phyloP scores from a whole-genome alignment of 2,329 filamentous ascomycete species.

The Colletotrichum melonis region DNA sequence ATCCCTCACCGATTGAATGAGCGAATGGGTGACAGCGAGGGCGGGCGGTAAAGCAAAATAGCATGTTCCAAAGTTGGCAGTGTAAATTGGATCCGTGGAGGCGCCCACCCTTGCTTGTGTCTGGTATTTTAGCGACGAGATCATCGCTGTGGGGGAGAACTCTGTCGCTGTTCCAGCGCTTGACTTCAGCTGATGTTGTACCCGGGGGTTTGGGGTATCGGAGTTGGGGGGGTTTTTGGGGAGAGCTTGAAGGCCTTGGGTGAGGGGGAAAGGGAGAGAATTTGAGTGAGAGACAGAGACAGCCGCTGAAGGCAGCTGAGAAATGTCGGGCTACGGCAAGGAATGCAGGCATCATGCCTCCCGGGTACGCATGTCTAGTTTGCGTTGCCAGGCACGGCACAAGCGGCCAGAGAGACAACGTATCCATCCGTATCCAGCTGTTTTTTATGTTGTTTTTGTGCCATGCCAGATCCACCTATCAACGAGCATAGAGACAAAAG shows the following conservation, averaged over 20 bases:
- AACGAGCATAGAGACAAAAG: background rate
- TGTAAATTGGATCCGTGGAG: background rate
- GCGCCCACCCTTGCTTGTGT: background rate
- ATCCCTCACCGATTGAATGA: background rate
- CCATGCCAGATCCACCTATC: conserved; percentile 13
- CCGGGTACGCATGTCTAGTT: conserved; percentile 17
- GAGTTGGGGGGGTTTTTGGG: background rate
- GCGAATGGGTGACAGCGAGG: background rate
- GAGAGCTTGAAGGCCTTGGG: no score
- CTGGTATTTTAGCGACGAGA: conserved; percentile 13
- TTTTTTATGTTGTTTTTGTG: background rate
- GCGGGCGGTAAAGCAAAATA: background rate
- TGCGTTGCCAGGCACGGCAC: background rate
- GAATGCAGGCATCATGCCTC: conserved; percentile 34
- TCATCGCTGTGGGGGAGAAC: conserved; percentile 20
- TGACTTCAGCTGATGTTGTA: background rate
- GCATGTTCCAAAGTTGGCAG: conserved; percentile 16
- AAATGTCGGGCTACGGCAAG: background rate
- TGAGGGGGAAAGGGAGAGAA: background rate
- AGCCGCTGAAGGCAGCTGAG: background rate
- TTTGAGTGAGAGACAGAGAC: background rate
- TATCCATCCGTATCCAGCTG: background rate
- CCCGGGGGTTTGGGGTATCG: background rate
- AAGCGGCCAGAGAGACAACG: background rate
- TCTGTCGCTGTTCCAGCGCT: conserved; percentile 11